These are phyloP conservation scores for Suhomyces panamericanus DNA, from an alignment of 1,139 yeast species.

Conservation along the genomic window DNA sequence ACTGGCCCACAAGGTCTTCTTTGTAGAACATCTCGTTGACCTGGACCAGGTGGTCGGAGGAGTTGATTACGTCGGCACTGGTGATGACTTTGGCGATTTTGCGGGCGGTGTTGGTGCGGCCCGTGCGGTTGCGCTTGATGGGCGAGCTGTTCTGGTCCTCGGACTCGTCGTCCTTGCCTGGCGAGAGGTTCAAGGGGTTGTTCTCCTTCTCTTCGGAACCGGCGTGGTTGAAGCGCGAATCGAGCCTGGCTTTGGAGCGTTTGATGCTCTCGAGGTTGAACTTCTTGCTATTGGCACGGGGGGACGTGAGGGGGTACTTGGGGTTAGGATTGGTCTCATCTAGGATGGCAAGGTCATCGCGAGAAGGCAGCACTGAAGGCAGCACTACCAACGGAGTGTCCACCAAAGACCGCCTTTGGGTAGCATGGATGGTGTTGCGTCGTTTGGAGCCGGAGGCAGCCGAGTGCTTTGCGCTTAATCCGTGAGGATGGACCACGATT, in stretches of 20 bases:
- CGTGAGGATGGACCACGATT: constrained; percentile 47
- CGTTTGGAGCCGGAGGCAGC: constrained; percentile 12
- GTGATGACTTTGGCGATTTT: constrained; percentile 28
- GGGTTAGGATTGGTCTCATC: constrained; percentile 7
- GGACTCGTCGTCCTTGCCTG: constrained; percentile 10
- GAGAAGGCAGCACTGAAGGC: constrained; percentile 7
- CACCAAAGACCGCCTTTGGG: constrained; percentile 13
- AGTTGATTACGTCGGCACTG: constrained; percentile 20
- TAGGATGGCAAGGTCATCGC: not conserved
- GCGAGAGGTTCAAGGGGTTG: constrained; percentile 22
- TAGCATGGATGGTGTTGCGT: constrained; percentile 29
- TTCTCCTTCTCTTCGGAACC: constrained; percentile 23
- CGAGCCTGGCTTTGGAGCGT: constrained; percentile 14
- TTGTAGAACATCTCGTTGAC: constrained; percentile 27
- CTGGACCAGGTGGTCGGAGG: constrained; percentile 19
- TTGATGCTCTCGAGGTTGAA: constrained; percentile 16
- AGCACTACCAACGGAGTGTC: constrained; percentile 12
- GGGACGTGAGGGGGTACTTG: constrained; percentile 17
- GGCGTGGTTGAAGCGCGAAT: constrained; percentile 5
- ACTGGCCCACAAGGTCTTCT: constrained; percentile 28
- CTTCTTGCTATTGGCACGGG: constrained; percentile 15
- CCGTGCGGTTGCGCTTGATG: constrained; percentile 16
- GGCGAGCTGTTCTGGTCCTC: constrained; percentile 18
- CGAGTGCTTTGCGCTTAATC: constrained; percentile 40
- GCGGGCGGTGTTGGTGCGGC: constrained; percentile 15